These are phyloP conservation scores for Dactylonectria estremocensis DNA, from an alignment of 2,329 filamentous ascomycete genomes.

Conservation along the genomic window DNA sequence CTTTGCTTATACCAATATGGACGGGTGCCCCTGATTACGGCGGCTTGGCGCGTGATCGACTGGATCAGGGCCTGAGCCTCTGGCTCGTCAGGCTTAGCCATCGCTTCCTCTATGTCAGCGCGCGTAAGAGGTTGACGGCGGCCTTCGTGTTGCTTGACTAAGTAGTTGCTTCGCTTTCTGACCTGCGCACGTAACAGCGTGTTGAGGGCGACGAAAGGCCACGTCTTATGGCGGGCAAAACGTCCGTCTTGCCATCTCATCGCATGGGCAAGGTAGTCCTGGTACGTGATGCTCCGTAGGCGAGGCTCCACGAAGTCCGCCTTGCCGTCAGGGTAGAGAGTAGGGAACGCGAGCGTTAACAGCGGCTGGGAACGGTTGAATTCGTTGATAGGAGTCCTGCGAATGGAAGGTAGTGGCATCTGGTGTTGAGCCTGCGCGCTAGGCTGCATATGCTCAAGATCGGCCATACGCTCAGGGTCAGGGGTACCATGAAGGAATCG, in stretches of 20 bases:
- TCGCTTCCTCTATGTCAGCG: neutral
- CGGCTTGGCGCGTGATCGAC: slow-evolving; percentile 8
- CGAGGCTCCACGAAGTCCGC: too few relatives aligned
- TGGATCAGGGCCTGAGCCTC: slow-evolving; percentile 11
- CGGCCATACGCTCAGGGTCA: too few relatives aligned
- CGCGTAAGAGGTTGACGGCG: neutral
- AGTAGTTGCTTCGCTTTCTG: neutral
- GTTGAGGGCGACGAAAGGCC: slow-evolving; percentile 9
- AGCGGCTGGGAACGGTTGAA: too few relatives aligned
- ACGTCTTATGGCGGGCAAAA: neutral
- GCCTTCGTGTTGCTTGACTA: neutral
- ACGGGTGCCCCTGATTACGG: slow-evolving; percentile 1
- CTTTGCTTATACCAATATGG: slow-evolving; percentile 15
- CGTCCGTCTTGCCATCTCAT: neutral
- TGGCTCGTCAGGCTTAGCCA: neutral
- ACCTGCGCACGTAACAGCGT: slow-evolving; percentile 7
- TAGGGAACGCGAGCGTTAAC: too few relatives aligned
- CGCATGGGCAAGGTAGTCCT: neutral
- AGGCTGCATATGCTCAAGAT: too few relatives aligned
- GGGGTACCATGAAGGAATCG: too few relatives aligned
- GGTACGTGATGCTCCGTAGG: too few relatives aligned
- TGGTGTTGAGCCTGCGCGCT: too few relatives aligned
- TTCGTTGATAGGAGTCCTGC: too few relatives aligned
- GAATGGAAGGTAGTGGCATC: too few relatives aligned
- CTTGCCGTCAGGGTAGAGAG: too few relatives aligned